These are phyloP conservation scores for Setomelanomma holmii DNA, from an alignment of 2,329 filamentous ascomycete genomes.

Conservation along the genomic window DNA sequence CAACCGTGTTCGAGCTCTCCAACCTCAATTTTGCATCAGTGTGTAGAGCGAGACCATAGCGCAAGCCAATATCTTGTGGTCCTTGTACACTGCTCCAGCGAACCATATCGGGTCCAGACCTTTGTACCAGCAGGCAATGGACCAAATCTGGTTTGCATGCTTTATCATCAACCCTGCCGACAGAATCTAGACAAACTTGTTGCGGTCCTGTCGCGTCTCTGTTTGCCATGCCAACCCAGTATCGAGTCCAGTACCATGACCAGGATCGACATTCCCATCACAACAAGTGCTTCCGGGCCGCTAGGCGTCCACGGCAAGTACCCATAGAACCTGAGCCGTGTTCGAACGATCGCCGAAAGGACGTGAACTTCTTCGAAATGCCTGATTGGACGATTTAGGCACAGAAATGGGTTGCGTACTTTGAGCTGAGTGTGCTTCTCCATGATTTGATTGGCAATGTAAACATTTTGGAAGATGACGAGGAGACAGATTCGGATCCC, in stretches of 20 bases:
- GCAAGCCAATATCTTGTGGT: neutral
- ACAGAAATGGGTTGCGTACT: neutral
- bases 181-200: neutral
- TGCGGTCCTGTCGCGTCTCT: neutral
- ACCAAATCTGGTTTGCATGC: neutral
- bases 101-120: neutral
- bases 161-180: neutral
- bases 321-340: neutral
- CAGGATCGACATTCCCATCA: neutral
- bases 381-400: neutral
- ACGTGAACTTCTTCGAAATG: too few relatives aligned
- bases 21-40: neutral
- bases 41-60: neutral
- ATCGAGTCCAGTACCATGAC: neutral
- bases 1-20: neutral
- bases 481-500: neutral
- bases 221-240: neutral
- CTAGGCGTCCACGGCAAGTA: neutral
- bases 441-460: neutral
- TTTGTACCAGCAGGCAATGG: neutral
- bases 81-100: neutral
- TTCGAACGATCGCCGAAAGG: neutral
- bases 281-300: neutral
- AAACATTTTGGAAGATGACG: neutral
- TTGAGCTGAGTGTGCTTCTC: neutral